A percentile compares a stretch with the other conserved stretches of the same genome.
These are phyloP conservation scores for Boletus subcaerulescens DNA, from an alignment of 768 basidiomycete genomes.

Conservation along the genomic window DNA sequence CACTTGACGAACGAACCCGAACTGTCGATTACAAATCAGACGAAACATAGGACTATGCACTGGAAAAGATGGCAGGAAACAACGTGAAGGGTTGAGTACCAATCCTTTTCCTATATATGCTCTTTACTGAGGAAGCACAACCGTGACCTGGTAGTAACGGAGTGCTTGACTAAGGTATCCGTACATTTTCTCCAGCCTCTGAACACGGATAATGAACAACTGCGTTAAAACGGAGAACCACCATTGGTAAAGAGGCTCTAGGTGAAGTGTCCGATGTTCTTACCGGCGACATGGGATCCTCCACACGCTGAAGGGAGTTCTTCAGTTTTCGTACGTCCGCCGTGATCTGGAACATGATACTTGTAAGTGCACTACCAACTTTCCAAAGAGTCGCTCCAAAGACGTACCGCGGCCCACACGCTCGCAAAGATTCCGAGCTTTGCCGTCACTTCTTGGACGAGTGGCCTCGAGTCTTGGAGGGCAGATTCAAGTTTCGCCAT, in stretches of 20 bases:
- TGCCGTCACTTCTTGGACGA: constrained; percentile 17
- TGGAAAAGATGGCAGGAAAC: neutral
- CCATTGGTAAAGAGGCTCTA: neutral
- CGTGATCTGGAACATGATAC: constrained; percentile 10
- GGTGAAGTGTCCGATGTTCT: neutral
- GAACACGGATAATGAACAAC: constrained; percentile 16
- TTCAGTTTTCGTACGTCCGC: constrained; percentile 16
- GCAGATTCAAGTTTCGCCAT: constrained; percentile 14
- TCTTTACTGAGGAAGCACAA: constrained; percentile 8
- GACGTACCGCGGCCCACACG: constrained; percentile 20
- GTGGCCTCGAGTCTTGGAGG: constrained; percentile 10
- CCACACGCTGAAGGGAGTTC: constrained; percentile 5
- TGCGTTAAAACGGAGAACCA: neutral
- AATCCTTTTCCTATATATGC: neutral
- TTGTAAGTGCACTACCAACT: neutral
- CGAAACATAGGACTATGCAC: neutral
- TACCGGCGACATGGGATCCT: constrained; percentile 14
- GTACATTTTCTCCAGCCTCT: constrained; percentile 16
- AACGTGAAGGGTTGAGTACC: neutral
- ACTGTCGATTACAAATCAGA: neutral
- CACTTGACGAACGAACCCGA: neutral
- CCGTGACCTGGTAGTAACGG: constrained; percentile 20
- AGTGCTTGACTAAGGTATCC: constrained; percentile 22
- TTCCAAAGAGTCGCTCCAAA: too few relatives aligned
- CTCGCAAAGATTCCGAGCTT: constrained; percentile 19